Evolutionary conservation across 306 rosid genomes (phyloP), one percentile per base, ranked within the genome.

Genomic region (Lathyrus aphaca): DNA sequence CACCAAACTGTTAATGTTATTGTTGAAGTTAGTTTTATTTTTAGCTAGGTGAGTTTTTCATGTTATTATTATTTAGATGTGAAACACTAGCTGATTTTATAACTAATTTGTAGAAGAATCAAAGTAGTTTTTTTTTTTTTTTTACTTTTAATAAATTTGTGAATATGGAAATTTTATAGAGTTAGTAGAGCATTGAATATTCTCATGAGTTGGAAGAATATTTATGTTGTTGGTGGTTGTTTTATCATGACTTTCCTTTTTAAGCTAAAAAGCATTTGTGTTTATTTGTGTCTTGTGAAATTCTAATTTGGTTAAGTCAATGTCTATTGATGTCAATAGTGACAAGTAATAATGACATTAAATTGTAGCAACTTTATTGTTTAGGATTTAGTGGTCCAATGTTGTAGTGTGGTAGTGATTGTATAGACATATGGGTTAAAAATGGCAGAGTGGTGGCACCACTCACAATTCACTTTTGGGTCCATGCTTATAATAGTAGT

Each of bases 61-160:
- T 70, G 39, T 85, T 73, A 68, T 43, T 59, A 32, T 59, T 32
- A 35, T 16, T 15, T 80, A 74, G 77, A 74, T 58, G 60, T 71
- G 80, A 60, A 80, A 71, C 82, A 71, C 57, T 69, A 79, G 89
- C 83, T 82, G 80, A 82, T 80, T 54, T 50, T 74, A 69, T 66
- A 79, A 86, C 96, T 82, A 40, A 59, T 82, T 81, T 86, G 68
- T 83, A 85, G 87, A 54, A 85, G 87, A 54, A 37, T 78, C 68
- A 39, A 69, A 71, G 29, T 68, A 71, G 76, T 53, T 51, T 51
- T 18, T 17, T 9, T 51, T 51, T 18, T 17, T 9, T 51, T 53
- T 53, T 6, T 2, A 53, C 29, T 53, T 42, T 21, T 10, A 53
- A 53, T 53, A 82, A 69, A 58, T 44, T 80, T 66, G 78, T 62